phyloP scores from a whole-genome alignment of 176 grass and related monocot species.

The Carex parvula region DNA sequence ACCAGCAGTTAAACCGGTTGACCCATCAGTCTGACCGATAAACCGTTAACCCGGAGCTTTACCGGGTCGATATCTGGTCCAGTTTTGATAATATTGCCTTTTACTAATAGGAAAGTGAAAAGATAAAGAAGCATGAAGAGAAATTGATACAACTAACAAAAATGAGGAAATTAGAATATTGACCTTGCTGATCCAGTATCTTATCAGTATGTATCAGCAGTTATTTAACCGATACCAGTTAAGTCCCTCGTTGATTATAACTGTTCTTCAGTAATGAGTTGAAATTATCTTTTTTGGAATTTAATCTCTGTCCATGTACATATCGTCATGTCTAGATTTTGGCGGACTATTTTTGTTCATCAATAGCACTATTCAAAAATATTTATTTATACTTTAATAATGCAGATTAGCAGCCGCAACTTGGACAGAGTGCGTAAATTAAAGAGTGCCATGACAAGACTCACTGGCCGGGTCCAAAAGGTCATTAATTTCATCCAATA shows the following conservation, averaged over 20 bases:
- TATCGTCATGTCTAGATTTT: background rate
- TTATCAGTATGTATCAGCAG: background rate
- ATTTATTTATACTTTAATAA: constrained; percentile 22
- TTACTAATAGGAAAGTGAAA: background rate
- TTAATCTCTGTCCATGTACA: background rate
- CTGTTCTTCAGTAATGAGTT: background rate
- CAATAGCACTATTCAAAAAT: background rate
- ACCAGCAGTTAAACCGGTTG: no score
- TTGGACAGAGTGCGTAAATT: constrained; percentile 96
- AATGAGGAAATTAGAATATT: background rate
- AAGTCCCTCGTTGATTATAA: background rate
- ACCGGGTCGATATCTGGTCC: no score
- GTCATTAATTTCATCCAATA: constrained; percentile 31
- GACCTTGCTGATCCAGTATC: background rate
- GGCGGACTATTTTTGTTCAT: background rate
- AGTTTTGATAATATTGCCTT: no score
- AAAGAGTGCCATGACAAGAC: constrained; percentile 96
- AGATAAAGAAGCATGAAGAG: background rate
- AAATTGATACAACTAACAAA: background rate
- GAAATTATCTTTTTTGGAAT: background rate
- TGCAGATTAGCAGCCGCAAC: constrained; percentile 97
- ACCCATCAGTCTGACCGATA: no score
- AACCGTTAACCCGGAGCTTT: no score
- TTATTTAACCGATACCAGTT: background rate
- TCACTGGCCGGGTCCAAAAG: constrained; percentile 97